A percentile compares a stretch with the other conserved stretches of the same genome.
phyloP scores from a whole-genome alignment of 2,329 filamentous ascomycete species.

The Scytalidium sp. region DNA sequence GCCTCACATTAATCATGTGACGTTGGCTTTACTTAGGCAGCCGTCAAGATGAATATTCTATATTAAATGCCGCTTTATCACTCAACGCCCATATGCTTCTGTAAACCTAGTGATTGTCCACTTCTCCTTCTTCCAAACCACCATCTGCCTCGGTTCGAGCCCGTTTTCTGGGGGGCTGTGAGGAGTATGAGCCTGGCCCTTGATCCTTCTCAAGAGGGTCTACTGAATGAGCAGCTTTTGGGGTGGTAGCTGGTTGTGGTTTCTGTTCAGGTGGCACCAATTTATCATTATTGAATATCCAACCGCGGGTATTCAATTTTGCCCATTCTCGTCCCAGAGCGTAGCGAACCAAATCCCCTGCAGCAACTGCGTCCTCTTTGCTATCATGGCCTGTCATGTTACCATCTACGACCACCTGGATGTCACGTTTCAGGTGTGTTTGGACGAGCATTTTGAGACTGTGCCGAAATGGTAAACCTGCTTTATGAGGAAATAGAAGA shows the following conservation, averaged over 20 bases:
- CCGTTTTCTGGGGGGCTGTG: not conserved
- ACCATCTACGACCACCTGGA: slow-evolving; percentile 62
- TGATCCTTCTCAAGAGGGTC: not conserved
- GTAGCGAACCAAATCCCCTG: slow-evolving; percentile 77
- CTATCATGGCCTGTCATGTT: slow-evolving; percentile 73
- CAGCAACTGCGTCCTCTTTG: slow-evolving; percentile 84
- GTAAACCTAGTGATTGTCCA: not conserved
- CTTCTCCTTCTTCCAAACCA: not conserved
- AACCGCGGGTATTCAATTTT: slow-evolving; percentile 62
- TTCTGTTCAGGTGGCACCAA: slow-evolving; percentile 18
- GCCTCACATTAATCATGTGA: no score
- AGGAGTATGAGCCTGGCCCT: not conserved
- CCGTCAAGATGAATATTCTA: no score
- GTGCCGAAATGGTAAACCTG: slow-evolving; percentile 73
- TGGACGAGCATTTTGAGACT: slow-evolving; percentile 74
- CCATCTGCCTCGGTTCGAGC: not conserved
- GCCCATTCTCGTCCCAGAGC: slow-evolving; percentile 71
- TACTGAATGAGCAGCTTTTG: not conserved
- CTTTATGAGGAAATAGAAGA: slow-evolving; percentile 75
- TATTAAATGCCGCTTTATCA: no score
- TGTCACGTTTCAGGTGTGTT: slow-evolving; percentile 67
- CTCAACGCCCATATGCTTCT: not conserved
- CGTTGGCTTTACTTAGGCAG: no score
- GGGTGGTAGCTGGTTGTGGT: not conserved
- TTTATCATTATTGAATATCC: slow-evolving; percentile 53